Base-by-base conservation (phyloP, 306 rosid genomes). In the Quercus variabilis region DNA sequence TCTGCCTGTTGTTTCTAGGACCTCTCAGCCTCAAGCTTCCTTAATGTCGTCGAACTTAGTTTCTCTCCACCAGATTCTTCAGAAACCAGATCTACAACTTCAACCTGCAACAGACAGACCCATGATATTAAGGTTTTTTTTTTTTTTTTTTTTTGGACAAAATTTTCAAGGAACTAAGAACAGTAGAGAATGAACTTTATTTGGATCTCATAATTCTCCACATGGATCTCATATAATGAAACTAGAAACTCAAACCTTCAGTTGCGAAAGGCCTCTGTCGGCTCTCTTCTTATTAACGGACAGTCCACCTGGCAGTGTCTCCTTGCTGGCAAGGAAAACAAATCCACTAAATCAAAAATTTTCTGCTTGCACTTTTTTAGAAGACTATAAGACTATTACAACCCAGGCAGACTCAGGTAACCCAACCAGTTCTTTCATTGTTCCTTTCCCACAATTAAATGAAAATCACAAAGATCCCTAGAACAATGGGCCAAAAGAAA, bases 271-370 rank as follows among this genome's bases (percentile, higher is more conserved):
- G 28, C 90, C 91, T 73, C 82, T 93, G 64, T 90, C 99, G 43
- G 84, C 86, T 86, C 98, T 93, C 83, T 85, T 95, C 83, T 85
- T 91, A 83, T 93, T 95, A 23, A 95, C 97, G 8, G 97, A 92
- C 77, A 91, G 83, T 64, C 99, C 99, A 56, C 99, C 99, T 0
- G 94, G 92, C 78, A 93, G 72, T 35, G 99, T 95, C 85, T 95
- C 99, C 86, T 93, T 95, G 89, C 99, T 95, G 87, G 78, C 83
- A 82, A 67, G 52, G 11, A 56, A 60, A 78, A 49, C 81, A 82
- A 76, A 71, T 71, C 56, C 55, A 83, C 46, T 83, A 60, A 85
- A 56, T 74, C 55, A 33, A 67, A 13, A 67, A 18, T 8, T 33
- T 17, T 67, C 51, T 67, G 17, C 23, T 65, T 6, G 30, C 31